Evolutionary conservation across 257 asterid species (phyloP).

Genomic region (Capsicum chinense): DNA sequence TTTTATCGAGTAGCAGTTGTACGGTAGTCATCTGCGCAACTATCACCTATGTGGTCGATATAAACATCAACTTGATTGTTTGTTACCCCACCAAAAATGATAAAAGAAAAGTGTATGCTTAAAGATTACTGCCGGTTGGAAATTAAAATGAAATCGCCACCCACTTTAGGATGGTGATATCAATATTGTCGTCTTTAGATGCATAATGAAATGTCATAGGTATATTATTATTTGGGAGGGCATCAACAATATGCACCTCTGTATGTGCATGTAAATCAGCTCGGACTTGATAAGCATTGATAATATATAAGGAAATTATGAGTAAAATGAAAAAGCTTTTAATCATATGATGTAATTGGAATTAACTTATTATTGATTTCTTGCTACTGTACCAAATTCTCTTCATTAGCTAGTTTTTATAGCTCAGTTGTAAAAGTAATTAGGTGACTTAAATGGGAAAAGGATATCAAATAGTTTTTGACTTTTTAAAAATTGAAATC

Average conservation of each 20-base stretch:
- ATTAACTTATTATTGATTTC: background rate
- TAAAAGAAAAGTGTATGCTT: background rate
- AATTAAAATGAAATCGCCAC: background rate
- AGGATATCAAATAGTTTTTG: background rate
- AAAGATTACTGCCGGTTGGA: rapidly evolving
- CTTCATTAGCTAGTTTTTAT: background rate
- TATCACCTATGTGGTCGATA: background rate
- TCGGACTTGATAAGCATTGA: background rate
- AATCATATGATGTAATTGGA: background rate
- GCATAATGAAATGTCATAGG: background rate
- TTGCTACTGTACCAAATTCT: background rate
- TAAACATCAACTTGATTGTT: background rate
- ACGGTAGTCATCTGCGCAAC: background rate
- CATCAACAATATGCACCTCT: background rate
- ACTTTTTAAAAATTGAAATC: background rate
- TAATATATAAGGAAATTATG: background rate
- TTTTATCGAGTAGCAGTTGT: background rate
- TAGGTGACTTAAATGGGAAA: background rate
- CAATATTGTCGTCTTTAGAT: background rate
- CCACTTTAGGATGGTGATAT: background rate
- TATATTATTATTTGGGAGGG: background rate
- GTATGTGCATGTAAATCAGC: background rate
- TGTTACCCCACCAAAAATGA: slow-evolving; percentile 14
- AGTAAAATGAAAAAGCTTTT: background rate
- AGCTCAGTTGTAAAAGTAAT: background rate